phyloP scores from a whole-genome alignment of 169 alveolate genomes.

The Pseudocohnilembus persalinus region DNA sequence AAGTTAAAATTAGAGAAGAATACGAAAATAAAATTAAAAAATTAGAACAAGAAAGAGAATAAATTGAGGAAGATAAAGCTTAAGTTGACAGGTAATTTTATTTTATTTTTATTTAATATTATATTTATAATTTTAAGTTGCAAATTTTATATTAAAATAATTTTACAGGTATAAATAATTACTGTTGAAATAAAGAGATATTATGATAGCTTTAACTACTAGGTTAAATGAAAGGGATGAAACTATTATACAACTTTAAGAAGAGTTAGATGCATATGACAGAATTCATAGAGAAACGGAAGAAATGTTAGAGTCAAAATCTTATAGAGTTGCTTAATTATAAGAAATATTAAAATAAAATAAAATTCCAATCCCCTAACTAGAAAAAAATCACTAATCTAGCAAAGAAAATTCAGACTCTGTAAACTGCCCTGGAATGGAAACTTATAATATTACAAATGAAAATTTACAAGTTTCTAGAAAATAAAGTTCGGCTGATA shows the following conservation, averaged over 20 bases:
- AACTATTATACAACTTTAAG: slow-evolving; percentile 80
- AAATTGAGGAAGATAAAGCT: slow-evolving; percentile 84
- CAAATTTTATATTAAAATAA: not conserved
- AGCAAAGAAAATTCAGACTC: not conserved
- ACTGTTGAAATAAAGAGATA: slow-evolving; percentile 83
- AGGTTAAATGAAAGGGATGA: slow-evolving; percentile 89
- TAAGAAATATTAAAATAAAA: slow-evolving; percentile 26
- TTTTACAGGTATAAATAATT: slow-evolving; percentile 71
- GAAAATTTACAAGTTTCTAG: slow-evolving; percentile 25
- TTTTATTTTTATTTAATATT: no score
- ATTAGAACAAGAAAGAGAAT: slow-evolving; percentile 82
- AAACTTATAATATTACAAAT: slow-evolving; percentile 30
- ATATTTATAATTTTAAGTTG: not conserved
- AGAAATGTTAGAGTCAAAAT: slow-evolving; percentile 36
- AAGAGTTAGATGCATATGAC: slow-evolving; percentile 83
- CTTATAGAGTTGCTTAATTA: slow-evolving; percentile 26
- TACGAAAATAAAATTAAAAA: slow-evolving; percentile 80
- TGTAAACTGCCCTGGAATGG: not conserved
- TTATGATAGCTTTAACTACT: slow-evolving; percentile 89
- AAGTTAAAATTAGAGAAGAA: slow-evolving; percentile 70
- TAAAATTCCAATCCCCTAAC: slow-evolving; percentile 14
- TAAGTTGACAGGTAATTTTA: slow-evolving; percentile 59
- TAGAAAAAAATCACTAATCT: not conserved
- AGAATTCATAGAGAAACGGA: slow-evolving; percentile 79
- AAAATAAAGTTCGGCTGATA: no score